Conservation (phyloP, 2,329 filamentous ascomycete genomes). For the Arthroderma sp. region DNA sequence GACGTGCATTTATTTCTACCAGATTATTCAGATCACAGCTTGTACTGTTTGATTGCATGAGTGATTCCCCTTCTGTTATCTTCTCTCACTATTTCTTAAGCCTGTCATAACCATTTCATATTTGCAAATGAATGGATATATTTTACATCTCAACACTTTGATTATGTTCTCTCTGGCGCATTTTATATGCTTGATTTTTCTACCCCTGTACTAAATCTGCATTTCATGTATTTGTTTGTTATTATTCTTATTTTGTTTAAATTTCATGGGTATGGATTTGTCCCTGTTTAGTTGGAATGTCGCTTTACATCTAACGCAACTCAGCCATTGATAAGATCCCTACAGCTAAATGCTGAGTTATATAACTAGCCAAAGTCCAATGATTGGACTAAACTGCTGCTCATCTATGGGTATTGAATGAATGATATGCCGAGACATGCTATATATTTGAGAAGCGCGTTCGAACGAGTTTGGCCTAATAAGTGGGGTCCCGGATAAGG, state of each 20-base stretch:
- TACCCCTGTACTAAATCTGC: neutral
- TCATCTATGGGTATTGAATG: no score
- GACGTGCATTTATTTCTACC: neutral
- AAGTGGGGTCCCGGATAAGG: no score
- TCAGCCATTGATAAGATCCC: no score
- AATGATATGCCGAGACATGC: no score
- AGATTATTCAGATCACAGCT: neutral
- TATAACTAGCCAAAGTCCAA: no score
- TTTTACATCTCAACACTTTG: neutral
- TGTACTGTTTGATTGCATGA: conserved; percentile 1
- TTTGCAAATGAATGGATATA: neutral
- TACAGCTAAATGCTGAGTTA: no score
- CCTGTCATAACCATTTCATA: neutral
- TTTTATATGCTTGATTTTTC: conserved; percentile 9
- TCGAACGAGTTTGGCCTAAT: no score
- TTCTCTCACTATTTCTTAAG: neutral
- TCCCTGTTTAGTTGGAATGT: neutral
- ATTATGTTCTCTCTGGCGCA: conserved; percentile 10
- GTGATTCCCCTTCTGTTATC: conserved; percentile 2
- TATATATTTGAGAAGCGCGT: no score
- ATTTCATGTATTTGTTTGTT: conserved; percentile 4
- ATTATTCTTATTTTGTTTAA: neutral
- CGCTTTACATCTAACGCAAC: neutral
- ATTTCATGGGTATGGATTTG: neutral
- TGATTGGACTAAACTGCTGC: no score